phyloP scores from a whole-genome alignment of 352 stramenopile genomes.

The Phytophthora pisi region DNA sequence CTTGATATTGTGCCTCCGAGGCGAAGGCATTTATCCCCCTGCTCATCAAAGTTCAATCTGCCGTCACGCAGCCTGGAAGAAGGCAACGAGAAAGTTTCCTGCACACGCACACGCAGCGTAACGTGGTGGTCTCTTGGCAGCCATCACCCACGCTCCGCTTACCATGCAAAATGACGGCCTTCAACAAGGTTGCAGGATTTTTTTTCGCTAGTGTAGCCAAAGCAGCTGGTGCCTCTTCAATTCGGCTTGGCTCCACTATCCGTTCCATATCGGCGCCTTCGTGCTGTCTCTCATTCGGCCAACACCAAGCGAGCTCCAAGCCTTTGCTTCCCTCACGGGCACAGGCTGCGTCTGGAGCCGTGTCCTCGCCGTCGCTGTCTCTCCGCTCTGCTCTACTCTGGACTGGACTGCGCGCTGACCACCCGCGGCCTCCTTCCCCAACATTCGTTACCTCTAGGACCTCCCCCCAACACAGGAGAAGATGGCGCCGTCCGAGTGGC shows the following conservation, averaged over 20 bases:
- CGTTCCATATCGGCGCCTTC: not conserved
- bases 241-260: not conserved
- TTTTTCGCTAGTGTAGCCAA: not conserved
- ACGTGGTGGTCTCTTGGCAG: too few species aligned
- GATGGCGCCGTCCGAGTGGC: conserved; percentile 35
- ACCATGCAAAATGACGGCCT: too few species aligned
- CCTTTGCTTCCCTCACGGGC: too few species aligned
- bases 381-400: not conserved
- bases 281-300: not conserved
- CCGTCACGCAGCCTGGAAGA: too few species aligned
- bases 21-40: too few species aligned
- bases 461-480: not conserved
- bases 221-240: not conserved
- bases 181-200: too few species aligned
- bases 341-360: not conserved
- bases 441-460: not conserved
- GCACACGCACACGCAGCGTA: too few species aligned
- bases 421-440: not conserved
- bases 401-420: conserved; percentile 10
- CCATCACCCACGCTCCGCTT: too few species aligned
- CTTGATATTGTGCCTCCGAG: too few species aligned
- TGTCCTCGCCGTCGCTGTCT: not conserved
- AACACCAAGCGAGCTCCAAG: too few species aligned
- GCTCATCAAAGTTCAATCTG: too few species aligned
- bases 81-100: too few species aligned